These are phyloP conservation scores for Blastobotrys americana DNA, from an alignment of 805 yeast species.

Conservation along the genomic window DNA sequence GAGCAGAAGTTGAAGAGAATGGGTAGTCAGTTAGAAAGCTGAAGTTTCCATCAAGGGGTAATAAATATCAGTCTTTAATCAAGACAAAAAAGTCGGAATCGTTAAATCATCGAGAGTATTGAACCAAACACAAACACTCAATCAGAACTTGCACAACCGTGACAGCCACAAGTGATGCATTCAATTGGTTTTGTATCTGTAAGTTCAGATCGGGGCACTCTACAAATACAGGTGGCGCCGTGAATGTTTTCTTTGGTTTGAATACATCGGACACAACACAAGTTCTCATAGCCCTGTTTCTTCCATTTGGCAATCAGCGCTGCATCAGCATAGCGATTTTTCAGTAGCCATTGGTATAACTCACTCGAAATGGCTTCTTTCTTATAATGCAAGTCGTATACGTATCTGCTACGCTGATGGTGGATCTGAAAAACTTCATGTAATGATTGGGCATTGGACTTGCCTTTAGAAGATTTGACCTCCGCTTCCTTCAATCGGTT, in stretches of 20 bases:
- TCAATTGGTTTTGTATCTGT: constrained; percentile 30
- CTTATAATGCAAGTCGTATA: constrained; percentile 66
- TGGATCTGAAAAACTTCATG: constrained; percentile 68
- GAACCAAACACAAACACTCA: too few relatives aligned
- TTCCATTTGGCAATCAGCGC: constrained; percentile 78
- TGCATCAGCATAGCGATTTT: constrained; percentile 58
- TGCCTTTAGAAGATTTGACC: constrained; percentile 35
- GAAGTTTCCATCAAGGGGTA: too few relatives aligned
- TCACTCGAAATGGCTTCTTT: constrained; percentile 59
- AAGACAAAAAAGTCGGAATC: too few relatives aligned
- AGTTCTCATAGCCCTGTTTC: constrained; percentile 75
- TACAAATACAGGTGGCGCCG: constrained; percentile 69
- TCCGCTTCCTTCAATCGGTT: constrained; percentile 51
- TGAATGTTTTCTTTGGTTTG: constrained; percentile 54
- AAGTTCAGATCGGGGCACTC: constrained; percentile 63
- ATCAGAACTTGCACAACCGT: constrained; percentile 75
- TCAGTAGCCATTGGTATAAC: constrained; percentile 66
- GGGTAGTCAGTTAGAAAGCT: too few relatives aligned
- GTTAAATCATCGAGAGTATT: too few relatives aligned
- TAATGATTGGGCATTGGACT: constrained; percentile 45
- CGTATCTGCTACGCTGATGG: constrained; percentile 69
- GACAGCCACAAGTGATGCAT: constrained; percentile 79
- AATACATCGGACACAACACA: constrained; percentile 80
- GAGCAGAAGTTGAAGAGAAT: too few relatives aligned
- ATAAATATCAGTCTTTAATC: too few relatives aligned